Percentiles rank a stretch among this genome's conserved stretches.
These are phyloP conservation scores for Fusarium praegraminearum DNA, from an alignment of 2,329 filamentous ascomycete genomes.

Conservation along the genomic window DNA sequence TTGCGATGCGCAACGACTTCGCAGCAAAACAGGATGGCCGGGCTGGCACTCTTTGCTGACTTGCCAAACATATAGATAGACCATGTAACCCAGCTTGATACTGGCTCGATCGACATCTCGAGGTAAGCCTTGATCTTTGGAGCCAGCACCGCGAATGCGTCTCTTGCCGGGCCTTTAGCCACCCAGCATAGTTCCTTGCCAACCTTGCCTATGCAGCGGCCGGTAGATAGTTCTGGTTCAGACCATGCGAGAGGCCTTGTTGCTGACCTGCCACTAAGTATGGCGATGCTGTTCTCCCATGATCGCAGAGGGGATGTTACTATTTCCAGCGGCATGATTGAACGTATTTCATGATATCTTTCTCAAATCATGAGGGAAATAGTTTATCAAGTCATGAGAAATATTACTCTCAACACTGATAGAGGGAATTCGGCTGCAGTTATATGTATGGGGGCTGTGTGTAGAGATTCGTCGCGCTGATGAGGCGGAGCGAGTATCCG, in stretches of 20 bases:
- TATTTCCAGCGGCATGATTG: background rate
- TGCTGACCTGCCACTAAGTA: background rate
- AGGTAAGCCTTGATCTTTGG: background rate
- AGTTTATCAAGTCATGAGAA: background rate
- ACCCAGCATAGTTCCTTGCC: background rate
- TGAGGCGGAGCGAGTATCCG: background rate
- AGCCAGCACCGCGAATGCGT: background rate
- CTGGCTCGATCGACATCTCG: background rate
- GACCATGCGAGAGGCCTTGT: background rate
- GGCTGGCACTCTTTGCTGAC: background rate
- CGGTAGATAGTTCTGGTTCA: background rate
- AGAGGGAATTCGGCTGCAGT: background rate
- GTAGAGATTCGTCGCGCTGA: background rate
- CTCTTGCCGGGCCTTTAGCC: background rate
- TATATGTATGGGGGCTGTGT: background rate
- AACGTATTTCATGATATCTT: background rate
- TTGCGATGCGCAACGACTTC: background rate
- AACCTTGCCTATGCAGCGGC: background rate
- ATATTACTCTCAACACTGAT: background rate
- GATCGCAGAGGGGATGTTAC: background rate
- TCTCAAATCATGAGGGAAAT: background rate
- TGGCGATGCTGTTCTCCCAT: background rate
- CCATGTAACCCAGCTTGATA: background rate
- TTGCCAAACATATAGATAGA: background rate
- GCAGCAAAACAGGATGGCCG: background rate